Base-by-base conservation (phyloP, 352 stramenopile species). In the Pythium grandisporangium region DNA sequence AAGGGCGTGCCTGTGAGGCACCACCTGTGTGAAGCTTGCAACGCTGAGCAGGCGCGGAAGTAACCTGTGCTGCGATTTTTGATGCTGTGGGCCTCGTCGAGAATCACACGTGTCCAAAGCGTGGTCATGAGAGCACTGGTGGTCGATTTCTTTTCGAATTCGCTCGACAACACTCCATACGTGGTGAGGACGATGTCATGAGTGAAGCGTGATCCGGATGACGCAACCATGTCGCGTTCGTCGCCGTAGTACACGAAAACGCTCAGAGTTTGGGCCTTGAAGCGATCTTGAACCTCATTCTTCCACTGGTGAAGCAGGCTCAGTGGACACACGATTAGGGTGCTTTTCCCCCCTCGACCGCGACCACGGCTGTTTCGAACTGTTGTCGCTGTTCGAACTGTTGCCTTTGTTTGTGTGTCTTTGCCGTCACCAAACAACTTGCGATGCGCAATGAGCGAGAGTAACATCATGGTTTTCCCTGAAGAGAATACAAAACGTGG, bases 11-110 rank as follows among this genome's bases (percentile, higher is more conserved):
- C 86, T 5, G 82, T 95, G n/a, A 96, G 53, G 51, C 83, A 94
- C 86, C 86, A 96, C 10, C 81, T 78, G 25, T 92, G 72, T 8
- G 55, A 66, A 2, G 77, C 72, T 25, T 47, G 46, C 3, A 95
- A 40, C 1, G 58, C 37, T 12, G 63, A 61, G 29, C 78, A 89
- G 12, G 70, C 61, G 16, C 69, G 71, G 38, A 85, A 86, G 50
- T 89, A 87, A 25, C 42, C 61, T n/a, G 75, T 90, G 26, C 56
- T 33, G 21, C 77, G 71, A 43, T 89, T 96, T 64, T 95, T 95
- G 58, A 96, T 96, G 27, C 69, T 89, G 55, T 96, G 86, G 4
- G 81, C 82, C 58, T 96, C 86, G 51, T 96, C 86, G 11, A 96
- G 63, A 45, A 96, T 88, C n/a, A 96, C 55, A 12, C 86, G 80